Percentiles rank a stretch among this genome's conserved stretches.
Conservation (phyloP, 1,139 yeast genomes). For the Geotrichum restrictum region DNA sequence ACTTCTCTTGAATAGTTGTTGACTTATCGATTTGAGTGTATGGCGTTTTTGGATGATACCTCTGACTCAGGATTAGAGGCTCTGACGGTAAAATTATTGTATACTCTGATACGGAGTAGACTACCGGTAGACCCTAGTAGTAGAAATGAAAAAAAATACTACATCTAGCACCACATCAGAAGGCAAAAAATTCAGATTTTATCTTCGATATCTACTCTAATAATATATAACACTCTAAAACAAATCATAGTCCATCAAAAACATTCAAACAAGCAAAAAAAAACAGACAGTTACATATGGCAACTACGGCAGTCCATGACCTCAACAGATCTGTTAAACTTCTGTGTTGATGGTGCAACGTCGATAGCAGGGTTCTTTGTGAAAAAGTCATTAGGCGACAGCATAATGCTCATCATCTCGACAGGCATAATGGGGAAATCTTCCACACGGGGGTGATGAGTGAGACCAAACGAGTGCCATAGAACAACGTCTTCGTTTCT, state of each 20-base stretch:
- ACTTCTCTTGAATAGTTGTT: too few species aligned
- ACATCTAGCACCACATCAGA: too few species aligned
- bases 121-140: too few species aligned
- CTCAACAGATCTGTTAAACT: slow-evolving; percentile 66
- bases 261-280: not conserved
- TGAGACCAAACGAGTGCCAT: slow-evolving; percentile 84
- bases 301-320: slow-evolving; percentile 39
- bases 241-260: slow-evolving; percentile 2
- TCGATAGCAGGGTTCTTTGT: slow-evolving; percentile 79
- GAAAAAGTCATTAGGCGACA: slow-evolving; percentile 75
- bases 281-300: slow-evolving; percentile 27
- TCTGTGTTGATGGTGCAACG: slow-evolving; percentile 68
- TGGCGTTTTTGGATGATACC: too few species aligned
- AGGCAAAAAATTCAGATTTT: too few species aligned
- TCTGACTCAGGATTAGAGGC: too few species aligned
- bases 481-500: slow-evolving; percentile 79
- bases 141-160: too few species aligned
- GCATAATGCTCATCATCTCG: slow-evolving; percentile 64
- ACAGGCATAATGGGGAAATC: slow-evolving; percentile 95
- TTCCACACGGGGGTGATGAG: slow-evolving; percentile 84
- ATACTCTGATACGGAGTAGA: too few species aligned
- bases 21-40: too few species aligned
- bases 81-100: too few species aligned
- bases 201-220: too few species aligned
- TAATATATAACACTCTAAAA: not conserved